These are phyloP conservation scores for Carex myosuroides DNA, from an alignment of 176 grass and related monocot species.

Conservation along the genomic window DNA sequence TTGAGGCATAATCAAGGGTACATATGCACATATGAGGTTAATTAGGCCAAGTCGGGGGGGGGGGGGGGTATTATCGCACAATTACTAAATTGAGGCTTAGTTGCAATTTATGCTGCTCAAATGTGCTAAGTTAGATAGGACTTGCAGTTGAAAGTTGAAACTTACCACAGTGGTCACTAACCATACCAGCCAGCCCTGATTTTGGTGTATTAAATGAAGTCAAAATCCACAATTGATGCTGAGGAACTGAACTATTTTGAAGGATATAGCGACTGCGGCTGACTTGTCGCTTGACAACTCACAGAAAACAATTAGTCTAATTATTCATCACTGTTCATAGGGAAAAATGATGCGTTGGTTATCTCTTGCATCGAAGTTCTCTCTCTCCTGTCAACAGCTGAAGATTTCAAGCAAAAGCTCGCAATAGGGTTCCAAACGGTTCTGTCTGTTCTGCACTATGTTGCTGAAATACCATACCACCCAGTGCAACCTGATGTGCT, in stretches of 20 bases:
- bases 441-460: conserved; percentile 75
- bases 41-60: neutral
- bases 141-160: neutral
- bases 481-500: conserved; percentile 67
- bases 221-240: neutral
- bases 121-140: neutral
- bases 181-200: neutral
- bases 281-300: conserved; percentile 4
- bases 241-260: neutral
- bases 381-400: conserved; percentile 50
- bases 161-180: neutral
- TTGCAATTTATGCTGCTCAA: neutral
- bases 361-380: conserved; percentile 68
- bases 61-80: neutral
- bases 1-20: neutral
- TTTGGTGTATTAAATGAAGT: neutral
- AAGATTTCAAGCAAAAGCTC: conserved; percentile 77
- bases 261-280: neutral
- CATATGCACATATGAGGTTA: neutral
- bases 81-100: neutral
- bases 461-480: conserved; percentile 82
- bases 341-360: conserved; percentile 72
- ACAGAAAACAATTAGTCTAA: neutral
- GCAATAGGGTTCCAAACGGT: conserved; percentile 67
- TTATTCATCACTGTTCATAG: conserved; percentile 42